A percentile compares a stretch with the other conserved stretches of the same genome.
These are phyloP conservation scores for Calonectria leucothoes DNA, from an alignment of 2,329 filamentous ascomycete genomes.

Conservation along the genomic window DNA sequence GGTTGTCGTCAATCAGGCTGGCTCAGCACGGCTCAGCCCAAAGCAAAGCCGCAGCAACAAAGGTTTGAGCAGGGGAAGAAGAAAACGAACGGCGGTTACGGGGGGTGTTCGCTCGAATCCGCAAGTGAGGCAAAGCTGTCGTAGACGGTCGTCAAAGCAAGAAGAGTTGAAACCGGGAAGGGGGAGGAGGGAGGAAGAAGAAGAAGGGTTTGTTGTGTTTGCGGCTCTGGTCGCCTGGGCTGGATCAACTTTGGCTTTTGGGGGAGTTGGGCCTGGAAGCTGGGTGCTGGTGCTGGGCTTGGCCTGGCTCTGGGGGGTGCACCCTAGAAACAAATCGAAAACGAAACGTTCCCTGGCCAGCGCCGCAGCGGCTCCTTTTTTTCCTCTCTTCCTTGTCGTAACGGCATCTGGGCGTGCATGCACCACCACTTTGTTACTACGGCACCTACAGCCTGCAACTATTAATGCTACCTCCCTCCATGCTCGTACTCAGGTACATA, in stretches of 20 bases:
- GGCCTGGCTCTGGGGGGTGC: neutral
- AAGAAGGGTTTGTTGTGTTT: slow-evolving; percentile 15
- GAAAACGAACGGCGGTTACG: neutral
- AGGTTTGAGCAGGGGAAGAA: neutral
- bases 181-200: neutral
- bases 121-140: slow-evolving; percentile 1
- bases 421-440: slow-evolving; percentile 7
- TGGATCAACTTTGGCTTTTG: slow-evolving; percentile 6
- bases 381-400: neutral
- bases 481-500: neutral
- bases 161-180: neutral
- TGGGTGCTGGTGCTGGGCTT: slow-evolving; percentile 9
- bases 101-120: neutral
- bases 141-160: neutral
- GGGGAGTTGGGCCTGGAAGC: slow-evolving; percentile 1
- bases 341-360: slow-evolving; percentile 28
- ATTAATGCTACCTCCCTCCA: slow-evolving; percentile 4
- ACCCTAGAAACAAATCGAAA: slow-evolving; percentile 25
- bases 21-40: slow-evolving; percentile 6
- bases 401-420: slow-evolving; percentile 1
- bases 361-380: neutral
- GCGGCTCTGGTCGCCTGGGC: neutral
- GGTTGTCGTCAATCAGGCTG: slow-evolving; percentile 17
- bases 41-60: neutral
- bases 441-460: neutral